These are phyloP conservation scores for Phaeotremella skinneri DNA, from an alignment of 768 basidiomycete genomes.

Conservation along the genomic window DNA sequence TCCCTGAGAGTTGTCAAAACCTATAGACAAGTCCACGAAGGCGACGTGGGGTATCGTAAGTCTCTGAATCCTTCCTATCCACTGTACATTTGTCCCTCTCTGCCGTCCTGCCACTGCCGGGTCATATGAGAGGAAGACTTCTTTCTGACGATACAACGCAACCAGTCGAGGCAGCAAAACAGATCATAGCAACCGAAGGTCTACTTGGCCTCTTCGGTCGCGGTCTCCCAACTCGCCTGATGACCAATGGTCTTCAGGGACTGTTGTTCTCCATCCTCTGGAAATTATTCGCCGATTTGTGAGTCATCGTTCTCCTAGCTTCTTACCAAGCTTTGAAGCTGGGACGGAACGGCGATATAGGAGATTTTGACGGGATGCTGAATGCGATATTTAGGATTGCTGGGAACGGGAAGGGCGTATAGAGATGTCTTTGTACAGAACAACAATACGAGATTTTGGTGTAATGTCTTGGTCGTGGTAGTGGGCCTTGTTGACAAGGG, in stretches of 20 bases:
- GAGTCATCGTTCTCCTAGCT: constrained; percentile 19
- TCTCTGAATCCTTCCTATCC: constrained; percentile 2
- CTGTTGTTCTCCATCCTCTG: constrained; percentile 88
- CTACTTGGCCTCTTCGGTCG: constrained; percentile 77
- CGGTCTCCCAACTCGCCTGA: constrained; percentile 80
- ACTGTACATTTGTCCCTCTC: background rate
- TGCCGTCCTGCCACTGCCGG: background rate
- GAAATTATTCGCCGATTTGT: constrained; percentile 88
- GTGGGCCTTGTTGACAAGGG: no score
- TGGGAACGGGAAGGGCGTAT: background rate
- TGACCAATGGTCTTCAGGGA: constrained; percentile 89
- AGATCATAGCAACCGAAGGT: constrained; percentile 74
- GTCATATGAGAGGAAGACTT: background rate
- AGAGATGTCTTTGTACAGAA: no score
- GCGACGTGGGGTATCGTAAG: constrained; percentile 69
- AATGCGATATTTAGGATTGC: background rate
- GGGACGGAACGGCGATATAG: no score
- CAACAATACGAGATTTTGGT: no score
- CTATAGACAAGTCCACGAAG: constrained; percentile 85
- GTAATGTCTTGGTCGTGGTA: no score
- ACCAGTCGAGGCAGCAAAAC: constrained; percentile 65
- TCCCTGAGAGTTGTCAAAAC: constrained; percentile 91
- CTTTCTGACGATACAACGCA: background rate
- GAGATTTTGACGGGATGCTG: no score
- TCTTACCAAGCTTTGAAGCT: background rate